Evolutionary conservation across 495 filamentous ascomycete species (phyloP).

Genomic region (Letharia columbiana): DNA sequence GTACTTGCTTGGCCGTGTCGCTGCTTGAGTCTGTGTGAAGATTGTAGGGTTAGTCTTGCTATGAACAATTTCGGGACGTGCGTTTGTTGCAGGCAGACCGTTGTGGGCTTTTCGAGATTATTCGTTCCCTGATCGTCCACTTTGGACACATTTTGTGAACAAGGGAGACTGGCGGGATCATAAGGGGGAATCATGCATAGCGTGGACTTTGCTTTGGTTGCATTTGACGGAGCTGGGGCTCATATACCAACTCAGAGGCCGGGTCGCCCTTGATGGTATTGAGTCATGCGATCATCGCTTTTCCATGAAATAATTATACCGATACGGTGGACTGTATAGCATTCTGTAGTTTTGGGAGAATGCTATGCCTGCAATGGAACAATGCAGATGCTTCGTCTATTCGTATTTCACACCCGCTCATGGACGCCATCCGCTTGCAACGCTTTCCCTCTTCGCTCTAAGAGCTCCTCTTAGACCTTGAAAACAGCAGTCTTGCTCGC

Average conservation of each 20-base stretch:
- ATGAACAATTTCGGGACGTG: slow-evolving; percentile 96
- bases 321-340: background rate
- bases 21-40: slow-evolving; percentile 88
- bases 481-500: slow-evolving; percentile 69
- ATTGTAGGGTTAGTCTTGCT: slow-evolving; percentile 84
- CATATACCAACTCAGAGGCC: background rate
- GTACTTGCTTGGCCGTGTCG: slow-evolving; percentile 96
- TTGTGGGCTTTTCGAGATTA: slow-evolving; percentile 77
- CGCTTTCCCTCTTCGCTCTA: background rate
- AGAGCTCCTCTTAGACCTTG: slow-evolving; percentile 21
- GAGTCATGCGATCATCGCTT: background rate
- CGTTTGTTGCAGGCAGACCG: slow-evolving; percentile 82
- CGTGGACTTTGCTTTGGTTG: slow-evolving; percentile 9
- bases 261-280: background rate
- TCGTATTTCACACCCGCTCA: background rate
- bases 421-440: background rate
- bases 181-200: slow-evolving; percentile 8
- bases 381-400: background rate
- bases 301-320: background rate
- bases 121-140: slow-evolving; percentile 63
- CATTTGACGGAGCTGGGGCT: background rate
- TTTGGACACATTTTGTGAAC: background rate
- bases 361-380: background rate
- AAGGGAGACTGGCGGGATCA: background rate
- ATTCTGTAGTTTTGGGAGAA: background rate